Base-by-base conservation (phyloP, 352 stramenopile species). In the Phytophthora foliorum region DNA sequence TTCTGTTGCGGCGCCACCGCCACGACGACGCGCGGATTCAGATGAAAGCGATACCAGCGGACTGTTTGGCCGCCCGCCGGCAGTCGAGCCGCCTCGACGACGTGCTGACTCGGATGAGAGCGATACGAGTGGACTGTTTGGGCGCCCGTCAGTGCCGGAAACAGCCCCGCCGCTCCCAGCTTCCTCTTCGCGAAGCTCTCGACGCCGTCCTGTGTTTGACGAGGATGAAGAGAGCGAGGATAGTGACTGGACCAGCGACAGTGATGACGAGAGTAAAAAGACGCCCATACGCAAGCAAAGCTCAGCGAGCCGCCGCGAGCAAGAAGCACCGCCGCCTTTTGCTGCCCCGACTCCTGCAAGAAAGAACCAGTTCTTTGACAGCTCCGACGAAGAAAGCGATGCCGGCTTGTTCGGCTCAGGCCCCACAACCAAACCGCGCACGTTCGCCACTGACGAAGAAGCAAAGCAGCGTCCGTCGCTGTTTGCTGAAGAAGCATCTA, bases 41-140 rank as follows among this genome's bases (percentile, higher is more conserved):
- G 63, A 81, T 8, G 84, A 92, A 51, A 90, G 81, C 34, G 78
- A 91, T 55, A 83, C 72, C 2, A 91, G 80, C 25, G 80, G 83
- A 16, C 55, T 91, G 21, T 91, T 91, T 65, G 81, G 80, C 2
- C 73, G 75, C 1, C 69, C 69, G 0, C 54, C 70, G 8, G 16
- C 39, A 4, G 38, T 21, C 2, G 53, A 69, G 46, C 17, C 57
- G 13, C n/a, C 39, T 2, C 57, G 79, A 63, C 57, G 56, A 42
- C 80, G 82, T 6, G 63, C 69, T 4, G 64, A 77, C 34, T 92
- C 82, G 1, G 71, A 84, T 7, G 82, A 90, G 44, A 90, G 80
- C 41, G 73, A 86, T 48, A 81, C 72, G 0, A 90, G 79, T 38
- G 81, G 82, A 8, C 52, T 90, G 17, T 93, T 91, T 69, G 82